Evolutionary conservation across 2,329 filamentous ascomycete species (phyloP).

Genomic region (Chrysosporium queenslandicum): DNA sequence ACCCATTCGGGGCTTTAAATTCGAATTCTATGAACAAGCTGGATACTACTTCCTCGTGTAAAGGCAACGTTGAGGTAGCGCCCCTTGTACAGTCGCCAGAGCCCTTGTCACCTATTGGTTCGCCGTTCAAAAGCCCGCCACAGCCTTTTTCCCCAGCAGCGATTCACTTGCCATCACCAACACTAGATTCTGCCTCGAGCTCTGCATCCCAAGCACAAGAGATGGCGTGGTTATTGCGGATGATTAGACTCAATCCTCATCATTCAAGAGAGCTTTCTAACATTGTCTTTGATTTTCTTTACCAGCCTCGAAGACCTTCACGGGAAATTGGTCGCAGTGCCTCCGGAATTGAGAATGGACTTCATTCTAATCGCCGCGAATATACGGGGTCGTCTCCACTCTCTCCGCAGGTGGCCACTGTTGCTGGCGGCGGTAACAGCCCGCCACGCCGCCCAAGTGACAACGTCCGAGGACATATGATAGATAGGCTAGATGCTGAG

Average conservation of each 20-base stretch:
- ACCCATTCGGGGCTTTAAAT: neutral
- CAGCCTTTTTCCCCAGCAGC: neutral
- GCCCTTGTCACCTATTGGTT: neutral
- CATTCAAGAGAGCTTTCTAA: conserved; percentile 13
- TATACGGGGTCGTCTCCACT: neutral
- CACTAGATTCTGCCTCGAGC: neutral
- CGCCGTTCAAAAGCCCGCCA: neutral
- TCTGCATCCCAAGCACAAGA: neutral
- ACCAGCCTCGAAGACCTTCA: neutral
- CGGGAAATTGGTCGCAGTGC: neutral
- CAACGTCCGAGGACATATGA: conserved; percentile 18
- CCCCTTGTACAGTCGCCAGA: neutral
- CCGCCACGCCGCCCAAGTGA: conserved; percentile 13
- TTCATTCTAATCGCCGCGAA: neutral
- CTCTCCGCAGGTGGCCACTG: conserved; percentile 12
- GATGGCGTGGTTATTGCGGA: conserved; percentile 11
- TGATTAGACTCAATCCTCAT: conserved; percentile 13
- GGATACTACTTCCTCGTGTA: neutral
- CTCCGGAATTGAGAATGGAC: neutral
- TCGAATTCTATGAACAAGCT: neutral
- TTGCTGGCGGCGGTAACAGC: conserved; percentile 17
- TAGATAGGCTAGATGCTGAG: conserved; percentile 32
- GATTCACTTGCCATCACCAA: neutral
- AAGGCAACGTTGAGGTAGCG: neutral
- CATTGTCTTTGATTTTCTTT: conserved; percentile 12